Conservation (phyloP, 2,329 filamentous ascomycete genomes). For the Penicillium sp. region DNA sequence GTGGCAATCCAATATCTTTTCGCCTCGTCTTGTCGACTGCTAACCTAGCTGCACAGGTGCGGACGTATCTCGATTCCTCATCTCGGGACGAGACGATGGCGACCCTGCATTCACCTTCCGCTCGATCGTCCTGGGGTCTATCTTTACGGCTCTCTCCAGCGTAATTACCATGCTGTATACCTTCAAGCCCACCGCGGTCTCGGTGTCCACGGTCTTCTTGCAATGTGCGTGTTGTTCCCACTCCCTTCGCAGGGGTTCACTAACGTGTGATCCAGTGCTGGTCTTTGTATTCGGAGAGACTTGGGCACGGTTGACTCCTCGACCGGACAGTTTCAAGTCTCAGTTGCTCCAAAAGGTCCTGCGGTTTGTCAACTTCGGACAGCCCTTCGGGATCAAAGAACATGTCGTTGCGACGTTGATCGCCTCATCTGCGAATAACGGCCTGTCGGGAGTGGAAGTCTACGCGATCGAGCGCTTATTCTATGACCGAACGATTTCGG, state of each 20-base stretch:
- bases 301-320: constrained; percentile 17
- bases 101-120: constrained; percentile 23
- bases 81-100: constrained; percentile 20
- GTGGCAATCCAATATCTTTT: neutral
- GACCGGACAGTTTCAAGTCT: constrained; percentile 13
- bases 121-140: constrained; percentile 18
- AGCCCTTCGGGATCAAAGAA: constrained; percentile 21
- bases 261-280: constrained; percentile 11
- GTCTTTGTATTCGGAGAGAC: constrained; percentile 19
- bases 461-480: constrained; percentile 22
- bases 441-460: constrained; percentile 17
- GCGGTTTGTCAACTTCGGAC: constrained; percentile 22
- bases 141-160: constrained; percentile 23
- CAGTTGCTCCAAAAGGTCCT: constrained; percentile 17
- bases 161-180: constrained; percentile 26
- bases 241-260: neutral
- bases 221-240: constrained; percentile 19
- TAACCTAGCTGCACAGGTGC: constrained; percentile 9
- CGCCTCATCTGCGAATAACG: constrained; percentile 23
- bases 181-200: constrained; percentile 21
- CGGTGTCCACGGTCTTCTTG: constrained; percentile 20
- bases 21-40: neutral
- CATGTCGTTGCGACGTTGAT: constrained; percentile 19
- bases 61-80: constrained; percentile 22
- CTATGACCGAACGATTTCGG: constrained; percentile 20